phyloP scores from a whole-genome alignment of 23 red algal species.

The Gracilariopsis chorda region DNA sequence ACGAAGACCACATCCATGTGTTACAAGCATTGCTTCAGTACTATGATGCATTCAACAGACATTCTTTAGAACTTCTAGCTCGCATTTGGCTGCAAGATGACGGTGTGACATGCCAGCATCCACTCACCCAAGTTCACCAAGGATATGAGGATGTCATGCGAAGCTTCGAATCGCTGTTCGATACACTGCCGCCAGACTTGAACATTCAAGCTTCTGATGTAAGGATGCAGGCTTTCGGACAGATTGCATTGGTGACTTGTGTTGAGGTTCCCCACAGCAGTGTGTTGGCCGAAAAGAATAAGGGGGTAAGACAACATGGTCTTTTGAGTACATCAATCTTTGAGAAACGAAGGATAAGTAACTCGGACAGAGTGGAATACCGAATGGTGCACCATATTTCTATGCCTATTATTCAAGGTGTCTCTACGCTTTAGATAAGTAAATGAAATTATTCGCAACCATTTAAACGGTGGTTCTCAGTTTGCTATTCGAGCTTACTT shows the following conservation, averaged over 20 bases:
- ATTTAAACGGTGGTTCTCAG: no score
- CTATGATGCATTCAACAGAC: slow-evolving; percentile 42
- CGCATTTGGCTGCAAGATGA: not conserved
- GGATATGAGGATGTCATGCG: slow-evolving; percentile 18
- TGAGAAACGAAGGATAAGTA: not conserved
- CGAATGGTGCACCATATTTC: slow-evolving; percentile 43
- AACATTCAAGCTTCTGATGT: slow-evolving; percentile 26
- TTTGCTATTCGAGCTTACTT: no score
- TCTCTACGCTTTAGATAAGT: not conserved
- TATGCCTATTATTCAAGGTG: not conserved
- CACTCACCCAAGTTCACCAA: not conserved
- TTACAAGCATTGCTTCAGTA: slow-evolving; percentile 24
- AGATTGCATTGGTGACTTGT: slow-evolving; percentile 16
- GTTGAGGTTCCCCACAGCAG: slow-evolving; percentile 13
- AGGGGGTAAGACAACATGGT: slow-evolving; percentile 17
- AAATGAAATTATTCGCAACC: not conserved
- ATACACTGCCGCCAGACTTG: slow-evolving; percentile 31
- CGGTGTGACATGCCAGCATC: slow-evolving; percentile 39
- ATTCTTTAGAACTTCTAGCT: slow-evolving; percentile 1
- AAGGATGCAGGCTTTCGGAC: not conserved
- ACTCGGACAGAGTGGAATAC: not conserved
- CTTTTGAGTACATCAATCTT: slow-evolving; percentile 26
- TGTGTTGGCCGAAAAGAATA: not conserved
- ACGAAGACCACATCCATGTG: slow-evolving; percentile 31
- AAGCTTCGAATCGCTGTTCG: slow-evolving; percentile 17